Percentiles rank a stretch among this genome's conserved stretches.
Conservation (phyloP, 169 alveolate genomes). For the Plasmodium berghei region DNA sequence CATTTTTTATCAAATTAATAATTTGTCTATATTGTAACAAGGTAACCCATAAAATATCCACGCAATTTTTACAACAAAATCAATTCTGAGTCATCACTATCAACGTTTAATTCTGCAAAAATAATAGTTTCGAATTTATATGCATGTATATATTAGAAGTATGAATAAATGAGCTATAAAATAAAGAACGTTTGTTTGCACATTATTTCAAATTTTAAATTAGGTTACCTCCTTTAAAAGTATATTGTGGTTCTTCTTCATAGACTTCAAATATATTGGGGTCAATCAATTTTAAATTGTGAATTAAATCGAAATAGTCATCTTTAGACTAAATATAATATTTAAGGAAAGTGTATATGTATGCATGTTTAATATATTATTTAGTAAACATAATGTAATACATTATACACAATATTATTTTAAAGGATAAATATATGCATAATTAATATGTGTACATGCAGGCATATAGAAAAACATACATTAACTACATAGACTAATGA, state of each 20-base stretch:
- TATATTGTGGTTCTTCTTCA: slow-evolving; percentile 56
- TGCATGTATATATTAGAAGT: neutral
- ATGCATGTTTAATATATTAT: neutral
- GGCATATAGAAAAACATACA: neutral
- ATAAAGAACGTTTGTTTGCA: neutral
- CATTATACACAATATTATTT: too few species aligned
- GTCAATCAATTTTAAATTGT: slow-evolving; percentile 54
- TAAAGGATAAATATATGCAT: too few species aligned
- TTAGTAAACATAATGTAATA: too few species aligned
- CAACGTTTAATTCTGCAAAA: slow-evolving; percentile 37
- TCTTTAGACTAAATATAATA: slow-evolving; percentile 36
- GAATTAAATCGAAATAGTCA: slow-evolving; percentile 38
- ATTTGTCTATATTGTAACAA: neutral
- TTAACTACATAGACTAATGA: slow-evolving; percentile 47
- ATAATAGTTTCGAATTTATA: neutral
- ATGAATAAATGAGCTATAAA: neutral
- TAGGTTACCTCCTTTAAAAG: slow-evolving; percentile 33
- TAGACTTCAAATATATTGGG: slow-evolving; percentile 63
- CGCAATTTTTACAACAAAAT: slow-evolving; percentile 15
- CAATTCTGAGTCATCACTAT: slow-evolving; percentile 57
- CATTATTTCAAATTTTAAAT: neutral
- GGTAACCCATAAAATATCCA: neutral
- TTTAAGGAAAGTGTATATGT: neutral
- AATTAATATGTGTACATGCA: neutral
- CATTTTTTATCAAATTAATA: slow-evolving; percentile 4